These are phyloP conservation scores for Aurantiochytrium sp. DNA, from an alignment of 108 stramenopile genomes.

Conservation along the genomic window DNA sequence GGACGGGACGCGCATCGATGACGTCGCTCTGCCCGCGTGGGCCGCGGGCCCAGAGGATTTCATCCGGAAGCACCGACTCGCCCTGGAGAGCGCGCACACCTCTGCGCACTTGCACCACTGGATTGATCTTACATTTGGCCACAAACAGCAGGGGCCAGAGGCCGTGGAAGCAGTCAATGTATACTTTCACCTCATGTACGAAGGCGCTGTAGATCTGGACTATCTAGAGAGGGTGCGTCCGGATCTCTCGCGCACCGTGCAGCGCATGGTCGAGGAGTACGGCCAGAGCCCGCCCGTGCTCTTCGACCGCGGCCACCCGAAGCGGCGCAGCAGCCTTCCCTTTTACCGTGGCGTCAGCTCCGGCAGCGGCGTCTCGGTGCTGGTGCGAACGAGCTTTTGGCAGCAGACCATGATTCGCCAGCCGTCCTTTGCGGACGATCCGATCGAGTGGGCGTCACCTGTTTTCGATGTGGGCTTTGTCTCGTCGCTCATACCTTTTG, in stretches of 20 bases:
- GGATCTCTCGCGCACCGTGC: conserved; percentile 19
- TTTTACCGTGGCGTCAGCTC: not conserved
- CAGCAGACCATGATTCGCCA: not conserved
- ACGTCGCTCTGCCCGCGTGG: conserved; percentile 87
- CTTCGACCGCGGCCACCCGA: conserved; percentile 42
- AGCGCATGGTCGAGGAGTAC: conserved; percentile 35
- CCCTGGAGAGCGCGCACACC: conserved; percentile 39
- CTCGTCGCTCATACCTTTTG: not conserved
- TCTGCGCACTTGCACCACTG: conserved; percentile 41
- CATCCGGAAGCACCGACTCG: conserved; percentile 29
- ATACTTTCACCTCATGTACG: conserved; percentile 44
- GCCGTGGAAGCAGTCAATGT: conserved; percentile 45
- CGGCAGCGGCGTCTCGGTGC: no score
- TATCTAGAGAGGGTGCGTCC: conserved; percentile 15
- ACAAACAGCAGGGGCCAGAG: conserved; percentile 36
- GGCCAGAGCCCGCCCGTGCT: conserved; percentile 42
- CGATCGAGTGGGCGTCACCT: not conserved
- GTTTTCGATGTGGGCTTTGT: not conserved
- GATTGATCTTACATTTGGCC: conserved; percentile 50
- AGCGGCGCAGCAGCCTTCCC: not conserved
- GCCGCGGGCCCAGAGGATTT: conserved; percentile 70
- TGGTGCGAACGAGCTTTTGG: no score
- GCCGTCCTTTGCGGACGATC: not conserved
- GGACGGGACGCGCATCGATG: conserved; percentile 69
- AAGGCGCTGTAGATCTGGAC: conserved; percentile 47